Base-by-base conservation (phyloP, 2,329 filamentous ascomycete genomes). In the Aspergillus udagawae region DNA sequence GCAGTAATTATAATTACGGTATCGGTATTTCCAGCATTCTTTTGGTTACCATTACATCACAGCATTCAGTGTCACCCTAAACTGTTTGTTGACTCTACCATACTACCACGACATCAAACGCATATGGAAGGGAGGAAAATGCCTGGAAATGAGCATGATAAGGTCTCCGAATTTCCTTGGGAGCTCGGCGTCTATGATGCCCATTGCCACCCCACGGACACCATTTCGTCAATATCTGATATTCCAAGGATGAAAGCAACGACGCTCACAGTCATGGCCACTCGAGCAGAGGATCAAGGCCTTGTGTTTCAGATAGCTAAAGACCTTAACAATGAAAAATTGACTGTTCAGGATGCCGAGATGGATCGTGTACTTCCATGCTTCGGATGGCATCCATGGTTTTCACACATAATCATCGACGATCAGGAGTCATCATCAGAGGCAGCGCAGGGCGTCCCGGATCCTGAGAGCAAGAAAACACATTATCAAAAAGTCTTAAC, bases 361-460 rank as follows among this genome's bases (percentile, higher is more conserved):
- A 62, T 75, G 47, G 75, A 78, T 59, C 79, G 77, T 56, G 73
- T 87, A 27, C 65, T 87, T 0, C 85, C 85, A 0, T 83, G 82
- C 52, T 88, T 87, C 67, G 85, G 85, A 41, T 88, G 85, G 85
- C 85, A 88, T 70, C 85, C 85, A 0, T 88, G 85, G 85, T 87
- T 87, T 67, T 83, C 85, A 0, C 80, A 88, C 66, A 83, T 85
- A 59, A 80, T 87, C 66, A 79, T 80, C 62, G 75, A 79, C 61
- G 76, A 83, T 53, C 59, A 51, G 3, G 44, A 54, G 17, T 49
- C 51, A 5, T 38, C 61, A 21, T 68, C 73, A 66, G 63, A 59
- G 29, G 32, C 53, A 20, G 51, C 56, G 9, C 28, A 38, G 29
- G 25, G 38, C 28, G 9, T 35, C 25, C 47, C 53, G 12, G 61